Conservation (phyloP, 768 basidiomycete genomes). For the Amanita exitialis region DNA sequence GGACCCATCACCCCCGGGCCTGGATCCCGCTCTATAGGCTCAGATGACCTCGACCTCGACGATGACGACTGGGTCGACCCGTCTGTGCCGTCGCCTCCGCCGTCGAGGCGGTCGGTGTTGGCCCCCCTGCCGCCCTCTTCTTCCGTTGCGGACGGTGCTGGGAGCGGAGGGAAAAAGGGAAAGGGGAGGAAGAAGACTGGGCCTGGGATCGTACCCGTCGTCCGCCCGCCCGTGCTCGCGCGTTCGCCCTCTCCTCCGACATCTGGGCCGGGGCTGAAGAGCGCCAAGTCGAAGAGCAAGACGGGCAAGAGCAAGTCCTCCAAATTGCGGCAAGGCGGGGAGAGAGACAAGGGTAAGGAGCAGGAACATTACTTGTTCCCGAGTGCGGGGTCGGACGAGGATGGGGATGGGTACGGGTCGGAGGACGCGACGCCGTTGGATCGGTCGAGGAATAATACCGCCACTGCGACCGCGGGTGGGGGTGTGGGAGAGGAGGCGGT, state of each 20-base stretch:
- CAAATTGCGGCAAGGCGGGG: background rate
- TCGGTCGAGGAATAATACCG: conserved; percentile 12
- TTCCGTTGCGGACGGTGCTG: too few relatives aligned
- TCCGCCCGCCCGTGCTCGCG: conserved; percentile 23
- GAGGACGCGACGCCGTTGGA: conserved; percentile 10
- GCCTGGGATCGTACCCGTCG: conserved; percentile 32
- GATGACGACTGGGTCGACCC: conserved; percentile 68
- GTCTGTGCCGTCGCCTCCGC: conserved; percentile 28
- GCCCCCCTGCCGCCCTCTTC: background rate
- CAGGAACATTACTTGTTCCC: conserved; percentile 58
- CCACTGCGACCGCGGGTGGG: conserved; percentile 1
- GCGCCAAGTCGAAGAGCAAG: background rate
- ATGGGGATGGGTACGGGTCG: background rate
- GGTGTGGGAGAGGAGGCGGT: conserved; percentile 10
- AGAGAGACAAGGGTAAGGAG: background rate
- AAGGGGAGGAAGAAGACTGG: conserved; percentile 31
- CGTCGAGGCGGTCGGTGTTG: conserved; percentile 2
- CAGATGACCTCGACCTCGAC: conserved; percentile 31
- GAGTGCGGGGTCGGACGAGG: conserved; percentile 31
- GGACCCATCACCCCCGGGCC: conserved; percentile 65
- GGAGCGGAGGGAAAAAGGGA: conserved; percentile 12
- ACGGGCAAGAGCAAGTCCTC: background rate
- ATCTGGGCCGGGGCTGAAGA: background rate
- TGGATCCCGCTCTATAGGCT: conserved; percentile 27
- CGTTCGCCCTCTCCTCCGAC: background rate